Evolutionary conservation across 2,329 filamentous ascomycete genomes (phyloP), one percentile per base, ranked within the genome.

Genomic region (Neopestalotiopsis sp.): DNA sequence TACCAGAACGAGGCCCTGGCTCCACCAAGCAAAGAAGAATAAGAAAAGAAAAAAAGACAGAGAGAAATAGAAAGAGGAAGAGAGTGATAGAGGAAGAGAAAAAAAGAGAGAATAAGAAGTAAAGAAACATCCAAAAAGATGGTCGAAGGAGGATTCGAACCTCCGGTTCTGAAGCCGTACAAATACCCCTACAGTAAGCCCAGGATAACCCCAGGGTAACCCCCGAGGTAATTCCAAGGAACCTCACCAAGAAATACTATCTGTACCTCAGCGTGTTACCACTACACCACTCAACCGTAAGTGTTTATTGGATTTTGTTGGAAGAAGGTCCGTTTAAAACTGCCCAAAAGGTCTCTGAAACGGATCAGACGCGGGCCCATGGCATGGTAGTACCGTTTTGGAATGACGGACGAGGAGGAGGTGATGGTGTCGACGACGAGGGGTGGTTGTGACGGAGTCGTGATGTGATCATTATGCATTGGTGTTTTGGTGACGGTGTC

Each of bases 261-360:
- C 24, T 42, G 32, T 28, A 64, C 20, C n/a, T 40, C 61, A 49
- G 40, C 20, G 28, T 64, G 61, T 32, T 64, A 49, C 61, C 61
- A 64, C 40, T 64, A 64, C 65, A 67, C 45, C 24, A 61, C 61
- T 64, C 57, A 62, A 13, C 32, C 61, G 38, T 53, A 40, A 59
- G 30, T 59, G 30, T 3, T 10, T 56, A 56, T 7, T 24, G 49
- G 49, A 56, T 56, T 56, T 40, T 30, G 28, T 59, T 59, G 57
- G 28, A n/a, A 59, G 17, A 3, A 13, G 24, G 13, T 34, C 7
- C 57, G 57, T 59, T 59, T 40, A 38, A 42, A 62, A 62, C 59
- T 30, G 59, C 12, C 13, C 3, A 40, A n/a, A 4, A 38, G 32
- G 6, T 14, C 28, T 42, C 3, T 14, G 32, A 38, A 38, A 40